Conservation (phyloP, 2,329 filamentous ascomycete genomes). For the Dactylellina leptospora region DNA sequence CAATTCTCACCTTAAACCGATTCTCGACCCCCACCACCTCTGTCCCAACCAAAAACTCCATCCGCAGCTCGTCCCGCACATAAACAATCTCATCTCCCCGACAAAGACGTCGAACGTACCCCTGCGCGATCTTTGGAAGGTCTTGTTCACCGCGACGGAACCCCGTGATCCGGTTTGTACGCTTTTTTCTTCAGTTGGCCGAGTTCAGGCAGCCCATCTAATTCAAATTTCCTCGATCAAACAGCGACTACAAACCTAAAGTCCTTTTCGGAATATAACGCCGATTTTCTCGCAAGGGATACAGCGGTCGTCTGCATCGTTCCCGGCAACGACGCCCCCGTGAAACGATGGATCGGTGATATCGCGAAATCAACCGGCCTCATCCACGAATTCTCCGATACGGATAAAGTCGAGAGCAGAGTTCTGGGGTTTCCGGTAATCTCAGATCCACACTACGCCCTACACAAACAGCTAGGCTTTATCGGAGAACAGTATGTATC, state of each 20-base stretch:
- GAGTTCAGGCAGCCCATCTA: too few species aligned
- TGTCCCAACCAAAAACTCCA: slow-evolving; percentile 34
- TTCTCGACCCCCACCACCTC: slow-evolving; percentile 12
- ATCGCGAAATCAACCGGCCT: slow-evolving; percentile 15
- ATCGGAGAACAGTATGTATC: slow-evolving; percentile 11
- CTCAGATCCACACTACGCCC: slow-evolving; percentile 18
- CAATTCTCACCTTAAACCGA: neutral
- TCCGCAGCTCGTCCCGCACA: slow-evolving; percentile 23
- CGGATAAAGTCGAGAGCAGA: neutral
- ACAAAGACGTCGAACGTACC: neutral
- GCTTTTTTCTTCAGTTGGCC: slow-evolving; percentile 2
- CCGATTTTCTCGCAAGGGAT: slow-evolving; percentile 29
- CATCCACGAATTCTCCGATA: neutral
- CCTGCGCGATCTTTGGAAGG: slow-evolving; percentile 28
- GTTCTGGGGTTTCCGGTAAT: slow-evolving; percentile 36
- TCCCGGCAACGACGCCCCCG: slow-evolving; percentile 5
- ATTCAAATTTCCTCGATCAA: neutral
- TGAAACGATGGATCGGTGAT: slow-evolving; percentile 37
- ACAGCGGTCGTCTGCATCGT: slow-evolving; percentile 34
- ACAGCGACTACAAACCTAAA: slow-evolving; percentile 49
- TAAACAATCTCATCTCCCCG: slow-evolving; percentile 6
- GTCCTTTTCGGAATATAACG: slow-evolving; percentile 31
- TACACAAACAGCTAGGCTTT: slow-evolving; percentile 30
- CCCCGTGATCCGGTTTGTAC: slow-evolving; percentile 50
- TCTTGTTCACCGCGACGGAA: slow-evolving; percentile 35